Evolutionary conservation across 1,139 yeast genomes (phyloP).

Genomic region (Yamadazyma sp.): DNA sequence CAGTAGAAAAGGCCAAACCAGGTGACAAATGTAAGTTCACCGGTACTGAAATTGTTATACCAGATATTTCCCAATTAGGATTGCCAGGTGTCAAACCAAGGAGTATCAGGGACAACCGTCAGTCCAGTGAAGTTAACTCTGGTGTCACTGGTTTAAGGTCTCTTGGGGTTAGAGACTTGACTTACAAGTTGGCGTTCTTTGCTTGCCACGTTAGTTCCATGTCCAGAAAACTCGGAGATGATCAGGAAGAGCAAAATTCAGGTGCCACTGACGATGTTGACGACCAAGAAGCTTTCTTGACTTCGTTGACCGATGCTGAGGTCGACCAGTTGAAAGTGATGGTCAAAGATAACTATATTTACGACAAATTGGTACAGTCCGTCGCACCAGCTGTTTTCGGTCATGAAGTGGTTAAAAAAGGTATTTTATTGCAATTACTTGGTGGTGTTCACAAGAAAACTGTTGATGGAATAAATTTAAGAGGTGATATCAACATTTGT

Average conservation of each 20-base stretch:
- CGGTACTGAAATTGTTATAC: slow-evolving; percentile 94
- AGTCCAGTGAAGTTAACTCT: slow-evolving; percentile 72
- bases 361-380: slow-evolving; percentile 81
- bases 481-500: slow-evolving; percentile 98
- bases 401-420: slow-evolving; percentile 92
- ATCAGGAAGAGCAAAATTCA: slow-evolving; percentile 29
- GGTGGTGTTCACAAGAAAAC: slow-evolving; percentile 98
- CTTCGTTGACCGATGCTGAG: slow-evolving; percentile 79
- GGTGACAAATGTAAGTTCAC: slow-evolving; percentile 96
- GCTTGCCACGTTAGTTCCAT: slow-evolving; percentile 82
- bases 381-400: slow-evolving; percentile 98
- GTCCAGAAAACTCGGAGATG: slow-evolving; percentile 45
- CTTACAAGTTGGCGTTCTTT: slow-evolving; percentile 86
- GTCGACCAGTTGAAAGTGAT: slow-evolving; percentile 81
- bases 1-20: slow-evolving; percentile 95
- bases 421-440: slow-evolving; percentile 79
- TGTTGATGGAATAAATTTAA: slow-evolving; percentile 87
- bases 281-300: slow-evolving; percentile 79
- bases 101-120: slow-evolving; percentile 68
- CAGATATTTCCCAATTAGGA: slow-evolving; percentile 94
- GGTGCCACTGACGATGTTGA: slow-evolving; percentile 29
- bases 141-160: slow-evolving; percentile 86
- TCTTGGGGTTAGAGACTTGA: slow-evolving; percentile 90
- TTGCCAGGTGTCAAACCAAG: slow-evolving; percentile 94
- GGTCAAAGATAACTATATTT: slow-evolving; percentile 89